Conservation (phyloP, 371 early-diverging fungal genomes). For the Apophysomyces variabilis region DNA sequence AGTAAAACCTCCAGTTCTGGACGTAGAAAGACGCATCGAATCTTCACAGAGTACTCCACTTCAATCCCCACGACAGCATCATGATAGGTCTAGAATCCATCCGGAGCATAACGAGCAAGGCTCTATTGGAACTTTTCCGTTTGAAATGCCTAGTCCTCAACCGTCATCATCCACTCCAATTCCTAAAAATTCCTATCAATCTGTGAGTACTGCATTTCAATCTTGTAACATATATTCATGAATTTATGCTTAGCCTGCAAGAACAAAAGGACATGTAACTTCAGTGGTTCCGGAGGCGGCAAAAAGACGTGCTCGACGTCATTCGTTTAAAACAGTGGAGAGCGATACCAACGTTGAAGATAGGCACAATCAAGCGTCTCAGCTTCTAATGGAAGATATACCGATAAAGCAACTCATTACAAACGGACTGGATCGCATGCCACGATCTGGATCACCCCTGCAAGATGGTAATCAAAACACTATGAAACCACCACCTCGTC, state of each 20-base stretch:
- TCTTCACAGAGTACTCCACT: not conserved
- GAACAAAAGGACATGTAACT: not conserved
- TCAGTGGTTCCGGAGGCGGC: conserved; percentile 54
- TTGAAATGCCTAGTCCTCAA: not conserved
- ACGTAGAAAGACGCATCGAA: not conserved
- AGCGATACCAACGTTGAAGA: not conserved
- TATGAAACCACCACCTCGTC: conserved; percentile 44
- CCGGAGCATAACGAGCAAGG: too few species aligned
- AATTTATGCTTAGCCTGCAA: not conserved
- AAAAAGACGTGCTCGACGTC: conserved; percentile 43
- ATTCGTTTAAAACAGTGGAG: conserved; percentile 26
- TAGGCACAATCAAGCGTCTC: not conserved
- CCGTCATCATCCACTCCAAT: conserved; percentile 18
- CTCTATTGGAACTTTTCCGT: too few species aligned
- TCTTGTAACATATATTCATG: too few species aligned
- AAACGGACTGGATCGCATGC: not conserved
- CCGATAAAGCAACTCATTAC: not conserved
- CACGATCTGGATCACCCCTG: not conserved
- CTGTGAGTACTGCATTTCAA: too few species aligned
- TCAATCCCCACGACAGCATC: not conserved
- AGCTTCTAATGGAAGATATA: not conserved
- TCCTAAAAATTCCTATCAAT: conserved; percentile 16
- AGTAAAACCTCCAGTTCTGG: not conserved
- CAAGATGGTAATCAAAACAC: not conserved
- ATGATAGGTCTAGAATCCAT: too few species aligned